Evolutionary conservation across 768 basidiomycete genomes (phyloP), one percentile per base, ranked within the genome.

Genomic region (Wakefieldia striispora): DNA sequence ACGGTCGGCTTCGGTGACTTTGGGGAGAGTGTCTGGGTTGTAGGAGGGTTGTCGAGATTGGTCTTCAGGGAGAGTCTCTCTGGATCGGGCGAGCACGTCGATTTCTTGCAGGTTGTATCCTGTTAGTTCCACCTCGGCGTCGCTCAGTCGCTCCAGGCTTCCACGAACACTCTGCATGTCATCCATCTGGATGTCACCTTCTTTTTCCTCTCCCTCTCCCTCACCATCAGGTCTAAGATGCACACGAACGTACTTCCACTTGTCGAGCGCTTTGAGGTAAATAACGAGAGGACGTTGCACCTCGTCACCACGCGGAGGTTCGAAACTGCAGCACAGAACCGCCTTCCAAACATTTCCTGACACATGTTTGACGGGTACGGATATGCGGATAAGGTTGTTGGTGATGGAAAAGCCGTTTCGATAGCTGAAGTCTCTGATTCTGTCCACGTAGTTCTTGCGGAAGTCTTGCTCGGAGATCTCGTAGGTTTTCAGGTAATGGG

Each of bases 301-400:
- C 17, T 47, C 29, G 10, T 47, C 45, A 3, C 19, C 42, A 2
- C 21, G 43, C 0, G 58, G 58, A 36, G 51, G 53, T 2, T 60
- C 51, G 8, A 63, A 53, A 21, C 63, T 64, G 19, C 62, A 64
- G 0, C 62, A 49, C 12, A 64, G n/a, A n/a, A 63, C 41, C 6
- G 53, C 63, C 33, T 61, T 61, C 43, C 49, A 65, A 5, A 60
- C 40, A 12, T 41, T 46, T 1, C 38, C 58, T 5, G 24, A 20
- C n/a, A 58, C 1, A 5, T 45, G 54, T 21, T 58, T 64, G 44
- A 64, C 31, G 3, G 61, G 63, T 20, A 54, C 40, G 10, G 29
- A 36, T 34, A 64, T 66, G n/a, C 38, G 52, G n/a, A 64, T 50
- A 12, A 53, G 14, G 35, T 54, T 61, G 36, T 64, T 63, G 19